Conservation (phyloP, 805 yeast genomes). For the Jamesozyma hellenica region DNA sequence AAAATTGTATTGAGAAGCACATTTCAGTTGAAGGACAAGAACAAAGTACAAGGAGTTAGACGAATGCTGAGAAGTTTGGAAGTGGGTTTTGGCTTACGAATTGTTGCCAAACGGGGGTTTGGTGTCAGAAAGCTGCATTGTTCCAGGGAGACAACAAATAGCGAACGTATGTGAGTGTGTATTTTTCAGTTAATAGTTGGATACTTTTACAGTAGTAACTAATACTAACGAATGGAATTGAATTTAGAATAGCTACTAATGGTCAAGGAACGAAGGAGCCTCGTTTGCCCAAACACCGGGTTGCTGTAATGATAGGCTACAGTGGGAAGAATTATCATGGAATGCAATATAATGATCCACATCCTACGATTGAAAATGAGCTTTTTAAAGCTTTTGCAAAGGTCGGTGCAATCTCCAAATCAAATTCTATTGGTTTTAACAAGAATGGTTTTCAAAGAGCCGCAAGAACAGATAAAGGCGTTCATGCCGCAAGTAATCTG, state of each 20-base stretch:
- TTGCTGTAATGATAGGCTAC: constrained; percentile 83
- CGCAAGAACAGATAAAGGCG: constrained; percentile 90
- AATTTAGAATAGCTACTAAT: neutral
- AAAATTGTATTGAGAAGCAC: no score
- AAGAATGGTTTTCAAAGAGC: constrained; percentile 81
- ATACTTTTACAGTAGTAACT: no score
- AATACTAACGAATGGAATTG: neutral
- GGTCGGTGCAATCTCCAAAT: constrained; percentile 82
- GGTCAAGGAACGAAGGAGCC: neutral
- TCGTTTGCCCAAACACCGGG: constrained; percentile 72
- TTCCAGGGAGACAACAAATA: no score
- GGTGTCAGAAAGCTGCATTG: no score
- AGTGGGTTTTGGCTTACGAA: no score
- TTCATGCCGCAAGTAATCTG: constrained; percentile 94
- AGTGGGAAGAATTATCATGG: constrained; percentile 96
- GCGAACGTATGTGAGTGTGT: no score
- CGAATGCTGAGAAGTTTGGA: no score
- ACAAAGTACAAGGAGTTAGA: no score
- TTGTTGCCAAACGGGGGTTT: no score
- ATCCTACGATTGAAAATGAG: constrained; percentile 83
- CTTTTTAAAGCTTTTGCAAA: constrained; percentile 69
- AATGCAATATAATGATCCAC: constrained; percentile 85
- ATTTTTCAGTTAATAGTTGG: no score
- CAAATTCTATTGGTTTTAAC: constrained; percentile 78
- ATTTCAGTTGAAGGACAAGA: no score